Evolutionary conservation across 495 filamentous ascomycete genomes (phyloP).

Genomic region (Polyplosphaeria fusca): DNA sequence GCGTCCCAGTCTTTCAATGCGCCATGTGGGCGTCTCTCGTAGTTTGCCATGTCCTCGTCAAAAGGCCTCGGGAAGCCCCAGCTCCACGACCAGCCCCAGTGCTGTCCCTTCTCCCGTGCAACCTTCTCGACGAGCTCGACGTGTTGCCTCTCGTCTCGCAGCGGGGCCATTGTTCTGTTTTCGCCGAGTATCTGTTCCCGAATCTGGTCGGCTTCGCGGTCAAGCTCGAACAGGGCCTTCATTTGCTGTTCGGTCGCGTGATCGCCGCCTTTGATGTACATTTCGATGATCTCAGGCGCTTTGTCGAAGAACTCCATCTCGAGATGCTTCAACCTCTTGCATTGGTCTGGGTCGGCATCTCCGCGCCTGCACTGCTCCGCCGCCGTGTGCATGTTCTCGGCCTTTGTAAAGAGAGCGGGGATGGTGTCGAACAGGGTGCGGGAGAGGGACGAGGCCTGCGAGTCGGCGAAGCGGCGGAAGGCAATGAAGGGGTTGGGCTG

Average conservation of each 20-base stretch:
- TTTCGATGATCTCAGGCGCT: neutral
- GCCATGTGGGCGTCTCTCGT: neutral
- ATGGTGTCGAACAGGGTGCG: constrained; percentile 49
- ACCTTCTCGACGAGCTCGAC: constrained; percentile 18
- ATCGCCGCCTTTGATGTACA: constrained; percentile 3
- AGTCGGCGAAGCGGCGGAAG: constrained; percentile 59
- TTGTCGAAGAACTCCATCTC: neutral
- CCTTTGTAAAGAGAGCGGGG: constrained; percentile 6
- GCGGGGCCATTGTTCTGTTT: neutral
- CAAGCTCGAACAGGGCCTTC: neutral
- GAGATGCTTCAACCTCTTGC: constrained; percentile 6
- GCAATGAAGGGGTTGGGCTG: constrained; percentile 55
- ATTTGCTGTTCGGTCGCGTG: neutral
- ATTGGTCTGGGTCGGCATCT: neutral
- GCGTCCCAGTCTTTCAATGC: neutral
- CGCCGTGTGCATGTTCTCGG: neutral
- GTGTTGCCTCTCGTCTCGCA: neutral
- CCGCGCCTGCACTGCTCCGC: constrained; percentile 16
- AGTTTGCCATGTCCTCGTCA: neutral
- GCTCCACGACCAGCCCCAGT: constrained; percentile 27
- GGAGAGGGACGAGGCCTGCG: constrained; percentile 55
- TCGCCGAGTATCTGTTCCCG: constrained; percentile 1
- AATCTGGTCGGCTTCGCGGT: neutral
- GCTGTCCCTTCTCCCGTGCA: constrained; percentile 19
- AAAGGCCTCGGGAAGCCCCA: constrained; percentile 20